These are phyloP conservation scores for Colletotrichum plurivorum DNA, from an alignment of 2,329 filamentous ascomycete species.

Conservation along the genomic window DNA sequence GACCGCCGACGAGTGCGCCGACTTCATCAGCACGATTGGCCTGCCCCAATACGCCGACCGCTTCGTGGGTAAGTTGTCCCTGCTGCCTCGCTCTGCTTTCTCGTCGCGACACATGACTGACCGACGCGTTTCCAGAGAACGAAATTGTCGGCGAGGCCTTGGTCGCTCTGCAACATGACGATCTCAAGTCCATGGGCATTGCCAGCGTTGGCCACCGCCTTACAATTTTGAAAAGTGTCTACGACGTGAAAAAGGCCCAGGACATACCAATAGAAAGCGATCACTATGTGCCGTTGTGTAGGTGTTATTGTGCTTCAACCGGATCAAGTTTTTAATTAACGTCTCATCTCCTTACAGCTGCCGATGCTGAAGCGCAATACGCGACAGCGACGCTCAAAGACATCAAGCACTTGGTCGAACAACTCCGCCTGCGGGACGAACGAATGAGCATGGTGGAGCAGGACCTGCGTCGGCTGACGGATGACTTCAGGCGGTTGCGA, in stretches of 20 bases:
- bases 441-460: conserved; percentile 87
- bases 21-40: conserved; percentile 86
- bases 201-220: conserved; percentile 93
- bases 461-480: conserved; percentile 85
- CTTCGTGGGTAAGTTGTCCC: conserved; percentile 79
- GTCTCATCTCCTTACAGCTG: conserved; percentile 69
- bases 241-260: conserved; percentile 95
- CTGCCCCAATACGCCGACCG: conserved; percentile 85
- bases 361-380: conserved; percentile 89
- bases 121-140: conserved; percentile 74
- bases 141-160: conserved; percentile 94
- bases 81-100: not conserved
- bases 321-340: conserved; percentile 15
- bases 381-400: conserved; percentile 92
- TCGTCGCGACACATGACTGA: conserved; percentile 6
- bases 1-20: conserved; percentile 89
- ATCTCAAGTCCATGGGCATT: conserved; percentile 95
- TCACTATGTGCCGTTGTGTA: conserved; percentile 94
- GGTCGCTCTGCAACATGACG: conserved; percentile 89
- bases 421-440: conserved; percentile 90
- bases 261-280: conserved; percentile 92
- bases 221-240: conserved; percentile 95
- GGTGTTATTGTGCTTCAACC: conserved; percentile 51
- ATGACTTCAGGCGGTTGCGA: conserved; percentile 89
- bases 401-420: conserved; percentile 90